Evolutionary conservation across 163 green algal genomes (phyloP).

Genomic region (Scenedesmus sp.): DNA sequence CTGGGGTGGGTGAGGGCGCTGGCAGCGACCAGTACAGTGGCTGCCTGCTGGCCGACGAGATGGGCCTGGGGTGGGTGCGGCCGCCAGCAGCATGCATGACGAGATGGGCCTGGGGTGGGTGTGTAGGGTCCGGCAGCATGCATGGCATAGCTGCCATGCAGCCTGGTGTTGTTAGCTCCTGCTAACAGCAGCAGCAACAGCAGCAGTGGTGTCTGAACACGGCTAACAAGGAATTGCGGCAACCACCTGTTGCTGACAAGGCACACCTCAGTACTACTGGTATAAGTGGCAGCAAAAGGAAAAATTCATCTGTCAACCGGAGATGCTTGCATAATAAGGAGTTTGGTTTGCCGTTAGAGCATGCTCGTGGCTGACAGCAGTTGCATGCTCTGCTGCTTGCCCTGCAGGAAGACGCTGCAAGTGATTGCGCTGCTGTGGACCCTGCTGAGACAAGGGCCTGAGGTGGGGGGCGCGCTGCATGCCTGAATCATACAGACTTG

Average conservation of each 20-base stretch:
- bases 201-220: neutral
- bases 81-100: neutral
- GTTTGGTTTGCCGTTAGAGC: too few species aligned
- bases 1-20: too few species aligned
- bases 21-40: slow-evolving; percentile 53
- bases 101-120: neutral
- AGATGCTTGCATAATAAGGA: too few species aligned
- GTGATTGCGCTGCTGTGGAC: slow-evolving; percentile 86
- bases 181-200: neutral
- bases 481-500: neutral
- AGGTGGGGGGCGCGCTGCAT: slow-evolving; percentile 42
- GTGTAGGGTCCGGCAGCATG: neutral
- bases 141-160: neutral
- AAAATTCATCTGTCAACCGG: too few species aligned
- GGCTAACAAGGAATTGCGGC: too few species aligned
- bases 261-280: too few species aligned
- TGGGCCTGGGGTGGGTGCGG: slow-evolving; percentile 67
- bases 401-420: slow-evolving; percentile 81
- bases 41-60: slow-evolving; percentile 84
- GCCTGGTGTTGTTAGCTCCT: neutral
- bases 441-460: slow-evolving; percentile 79
- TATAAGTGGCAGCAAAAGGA: too few species aligned
- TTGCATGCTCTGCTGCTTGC: neutral
- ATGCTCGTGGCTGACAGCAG: neutral
- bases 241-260: too few species aligned